Evolutionary conservation across 257 asterid species (phyloP), one percentile per base, ranked within the genome.

Genomic region (Solanum piurae): DNA sequence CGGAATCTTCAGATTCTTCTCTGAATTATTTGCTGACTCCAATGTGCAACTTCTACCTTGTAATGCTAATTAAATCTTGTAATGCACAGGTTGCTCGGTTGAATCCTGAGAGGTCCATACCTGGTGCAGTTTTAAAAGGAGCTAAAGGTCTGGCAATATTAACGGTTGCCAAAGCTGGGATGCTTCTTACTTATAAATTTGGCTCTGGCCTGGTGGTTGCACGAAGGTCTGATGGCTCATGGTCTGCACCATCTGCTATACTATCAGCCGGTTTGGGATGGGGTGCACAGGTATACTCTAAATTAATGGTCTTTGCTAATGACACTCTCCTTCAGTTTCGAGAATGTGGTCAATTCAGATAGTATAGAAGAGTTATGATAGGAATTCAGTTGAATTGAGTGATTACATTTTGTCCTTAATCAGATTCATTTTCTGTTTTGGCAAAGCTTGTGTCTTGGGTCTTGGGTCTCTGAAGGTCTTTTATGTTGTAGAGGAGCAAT

Each of bases 231-330:
- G 98, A 97, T 91, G 99, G 99, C 42, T 95, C 99, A 31, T 97
- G 99, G 99, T 97, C 99, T 83, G 99, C 99, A 87, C 99, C 99
- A 86, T 97, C 99, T 89, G 98, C 99, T 90, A 93, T 97, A 84
- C 88, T 92, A 52, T 97, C 99, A 42, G 93, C 92, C 89, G 99
- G 99, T 87, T 89, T 97, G 90, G 99, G 99, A 86, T 97, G 99
- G 98, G 99, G 99, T 84, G 98, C 99, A 10, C 99, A 97, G 99
- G 99, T 95, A 90, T 87, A 74, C 68, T 88, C 52, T 64, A 12
- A 40, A 27, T 49, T 38, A 40, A 5, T n/a, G 38, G 33, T 89
- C 44, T 82, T 82, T 82, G 44, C 86, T 82, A 49, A 6, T 82
- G 44, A 80, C 42, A 31, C 71, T 31, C 27, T 80, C 40, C 66